phyloP scores from a whole-genome alignment of 495 filamentous ascomycete species.

The Daldinia concentrica region DNA sequence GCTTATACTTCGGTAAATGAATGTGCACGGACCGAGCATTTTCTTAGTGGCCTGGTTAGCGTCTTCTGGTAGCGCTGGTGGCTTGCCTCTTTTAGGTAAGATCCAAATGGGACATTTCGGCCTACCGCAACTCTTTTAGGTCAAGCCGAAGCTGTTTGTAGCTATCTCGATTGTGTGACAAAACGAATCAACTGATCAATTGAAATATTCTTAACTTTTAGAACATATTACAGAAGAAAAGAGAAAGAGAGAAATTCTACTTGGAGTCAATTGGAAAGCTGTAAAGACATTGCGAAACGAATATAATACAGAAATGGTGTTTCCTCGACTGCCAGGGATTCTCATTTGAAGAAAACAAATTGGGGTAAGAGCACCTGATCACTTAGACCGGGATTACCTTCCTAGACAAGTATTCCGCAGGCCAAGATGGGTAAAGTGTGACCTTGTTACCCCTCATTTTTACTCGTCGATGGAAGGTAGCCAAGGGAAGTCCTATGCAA shows the following conservation, averaged over 20 bases:
- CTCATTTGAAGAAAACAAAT: conserved; percentile 40
- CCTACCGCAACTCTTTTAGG: conserved; percentile 8
- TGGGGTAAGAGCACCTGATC: conserved; percentile 41
- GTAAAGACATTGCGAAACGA: conserved; percentile 35
- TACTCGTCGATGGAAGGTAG: conserved; percentile 28
- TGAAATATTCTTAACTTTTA: conserved; percentile 2
- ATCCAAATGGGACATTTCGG: neutral
- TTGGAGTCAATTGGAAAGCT: conserved; percentile 27
- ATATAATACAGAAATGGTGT: conserved; percentile 19
- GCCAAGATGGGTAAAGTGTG: conserved; percentile 37
- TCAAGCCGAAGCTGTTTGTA: conserved; percentile 16
- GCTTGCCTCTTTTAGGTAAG: conserved; percentile 21
- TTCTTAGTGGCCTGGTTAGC: conserved; percentile 1
- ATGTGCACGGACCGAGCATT: conserved; percentile 22
- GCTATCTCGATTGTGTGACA: neutral
- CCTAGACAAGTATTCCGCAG: conserved; percentile 36
- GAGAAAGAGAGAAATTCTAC: neutral
- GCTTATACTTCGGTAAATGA: conserved; percentile 27
- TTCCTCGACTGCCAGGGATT: conserved; percentile 33
- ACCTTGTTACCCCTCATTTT: conserved; percentile 43
- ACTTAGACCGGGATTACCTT: conserved; percentile 37
- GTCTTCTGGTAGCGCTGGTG: conserved; percentile 1
- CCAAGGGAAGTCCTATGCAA: conserved; percentile 29
- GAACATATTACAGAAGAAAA: conserved; percentile 7
- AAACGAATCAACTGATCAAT: conserved; percentile 15